Conservation (phyloP, 257 asterid genomes). For the Buddleja alternifolia region DNA sequence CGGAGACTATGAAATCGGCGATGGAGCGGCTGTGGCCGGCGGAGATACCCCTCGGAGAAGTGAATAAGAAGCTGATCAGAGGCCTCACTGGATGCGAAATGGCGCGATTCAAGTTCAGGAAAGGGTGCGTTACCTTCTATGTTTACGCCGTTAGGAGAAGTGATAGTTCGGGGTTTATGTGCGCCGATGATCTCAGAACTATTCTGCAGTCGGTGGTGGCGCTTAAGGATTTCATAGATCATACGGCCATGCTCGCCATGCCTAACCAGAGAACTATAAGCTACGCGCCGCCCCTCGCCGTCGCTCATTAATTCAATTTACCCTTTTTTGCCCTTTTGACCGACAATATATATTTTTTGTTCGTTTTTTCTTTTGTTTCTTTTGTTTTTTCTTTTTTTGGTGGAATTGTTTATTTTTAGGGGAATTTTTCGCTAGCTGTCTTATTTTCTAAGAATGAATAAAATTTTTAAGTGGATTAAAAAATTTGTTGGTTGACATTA, state of each 20-base stretch:
- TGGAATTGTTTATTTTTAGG: conserved; percentile 1
- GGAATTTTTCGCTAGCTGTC: not conserved
- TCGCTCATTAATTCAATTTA: conserved; percentile 72
- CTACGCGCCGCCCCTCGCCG: conserved; percentile 64
- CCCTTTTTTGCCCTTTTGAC: conserved; percentile 26
- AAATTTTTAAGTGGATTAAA: not conserved
- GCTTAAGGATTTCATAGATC: conserved; percentile 92
- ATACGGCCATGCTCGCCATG: conserved; percentile 98
- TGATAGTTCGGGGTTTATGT: conserved; percentile 60
- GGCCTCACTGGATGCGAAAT: conserved; percentile 72
- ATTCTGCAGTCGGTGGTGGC: conserved; percentile 76
- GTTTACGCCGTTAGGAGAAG: conserved; percentile 79
- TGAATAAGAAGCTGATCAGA: conserved; percentile 72
- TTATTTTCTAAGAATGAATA: conserved; percentile 19
- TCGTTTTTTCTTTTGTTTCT: not conserved
- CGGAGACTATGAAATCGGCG: conserved; percentile 63
- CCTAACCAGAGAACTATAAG: conserved; percentile 82
- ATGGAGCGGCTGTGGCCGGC: conserved; percentile 74
- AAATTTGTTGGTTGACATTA: not conserved
- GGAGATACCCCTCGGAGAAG: conserved; percentile 95
- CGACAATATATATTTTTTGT: conserved; percentile 27
- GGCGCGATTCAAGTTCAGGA: conserved; percentile 91
- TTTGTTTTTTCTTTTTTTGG: not conserved
- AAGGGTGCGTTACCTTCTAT: conserved; percentile 88
- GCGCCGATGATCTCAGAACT: conserved; percentile 76